phyloP scores from a whole-genome alignment of 208 protist genomes.

The Leishmania guyanensis region DNA sequence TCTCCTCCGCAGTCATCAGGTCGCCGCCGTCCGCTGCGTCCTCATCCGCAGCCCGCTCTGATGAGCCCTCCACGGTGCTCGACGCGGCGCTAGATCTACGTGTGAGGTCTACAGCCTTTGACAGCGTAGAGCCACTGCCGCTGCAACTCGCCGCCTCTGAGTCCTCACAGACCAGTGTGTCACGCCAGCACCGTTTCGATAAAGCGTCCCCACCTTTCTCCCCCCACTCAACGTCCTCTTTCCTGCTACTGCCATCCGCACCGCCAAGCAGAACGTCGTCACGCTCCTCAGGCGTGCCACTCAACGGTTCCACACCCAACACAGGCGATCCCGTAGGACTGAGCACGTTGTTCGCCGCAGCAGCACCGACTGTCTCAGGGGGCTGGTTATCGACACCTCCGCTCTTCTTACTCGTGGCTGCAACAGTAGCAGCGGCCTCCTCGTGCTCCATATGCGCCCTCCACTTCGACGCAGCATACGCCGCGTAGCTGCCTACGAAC shows the following conservation, averaged over 20 bases:
- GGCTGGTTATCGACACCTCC: not conserved
- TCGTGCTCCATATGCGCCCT: slow-evolving; percentile 12
- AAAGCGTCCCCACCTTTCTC: not conserved
- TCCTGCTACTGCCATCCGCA: not conserved
- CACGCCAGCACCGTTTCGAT: not conserved
- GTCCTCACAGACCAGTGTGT: not conserved
- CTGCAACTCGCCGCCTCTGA: not conserved
- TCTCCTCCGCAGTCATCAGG: slow-evolving; percentile 76
- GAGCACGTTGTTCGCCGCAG: not conserved
- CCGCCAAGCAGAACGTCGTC: not conserved
- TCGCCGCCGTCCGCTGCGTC: slow-evolving; percentile 6
- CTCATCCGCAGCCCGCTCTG: not conserved
- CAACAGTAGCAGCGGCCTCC: not conserved
- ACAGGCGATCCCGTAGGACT: not conserved
- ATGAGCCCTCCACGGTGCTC: not conserved
- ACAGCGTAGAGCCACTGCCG: not conserved
- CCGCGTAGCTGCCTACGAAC: slow-evolving; percentile 39
- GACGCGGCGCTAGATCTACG: not conserved
- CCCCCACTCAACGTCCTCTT: not conserved
- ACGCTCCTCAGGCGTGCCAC: not conserved
- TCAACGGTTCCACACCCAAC: not conserved
- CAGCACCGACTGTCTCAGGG: not conserved
- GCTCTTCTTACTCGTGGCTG: not conserved
- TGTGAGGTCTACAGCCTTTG: too few species aligned
- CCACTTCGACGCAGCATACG: slow-evolving; percentile 37